These are phyloP conservation scores for Marasmius fiardii DNA, from an alignment of 1,284 basidiomycete species.

Conservation along the genomic window DNA sequence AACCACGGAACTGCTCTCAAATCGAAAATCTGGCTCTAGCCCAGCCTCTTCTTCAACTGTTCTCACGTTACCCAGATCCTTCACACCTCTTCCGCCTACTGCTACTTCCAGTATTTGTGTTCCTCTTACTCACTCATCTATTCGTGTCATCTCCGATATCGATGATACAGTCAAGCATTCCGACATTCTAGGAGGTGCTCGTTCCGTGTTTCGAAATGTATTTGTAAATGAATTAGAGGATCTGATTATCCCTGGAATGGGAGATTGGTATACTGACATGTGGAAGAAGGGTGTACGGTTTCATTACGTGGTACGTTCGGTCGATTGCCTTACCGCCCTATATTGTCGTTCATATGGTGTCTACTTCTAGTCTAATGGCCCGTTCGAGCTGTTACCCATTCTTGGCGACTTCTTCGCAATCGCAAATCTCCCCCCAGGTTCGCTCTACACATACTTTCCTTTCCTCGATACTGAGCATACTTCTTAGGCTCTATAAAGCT, in stretches of 20 bases:
- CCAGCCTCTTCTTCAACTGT: slow-evolving; percentile 10
- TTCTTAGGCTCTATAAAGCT: slow-evolving; percentile 61
- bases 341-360: slow-evolving; percentile 12
- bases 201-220: slow-evolving; percentile 75
- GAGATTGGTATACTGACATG: slow-evolving; percentile 75
- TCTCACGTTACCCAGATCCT: neutral
- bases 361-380: slow-evolving; percentile 77
- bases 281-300: slow-evolving; percentile 70
- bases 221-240: slow-evolving; percentile 78
- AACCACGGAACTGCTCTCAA: slow-evolving; percentile 48
- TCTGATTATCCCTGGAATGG: slow-evolving; percentile 82
- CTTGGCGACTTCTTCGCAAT: slow-evolving; percentile 76
- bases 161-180: slow-evolving; percentile 92
- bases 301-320: slow-evolving; percentile 76
- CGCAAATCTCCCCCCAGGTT: slow-evolving; percentile 65
- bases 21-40: slow-evolving; percentile 15
- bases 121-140: slow-evolving; percentile 50
- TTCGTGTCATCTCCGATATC: slow-evolving; percentile 88
- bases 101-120: slow-evolving; percentile 28
- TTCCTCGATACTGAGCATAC: slow-evolving; percentile 4
- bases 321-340: neutral
- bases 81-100: slow-evolving; percentile 19
- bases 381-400: slow-evolving; percentile 81
- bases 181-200: slow-evolving; percentile 68
- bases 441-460: slow-evolving; percentile 11